phyloP scores from a whole-genome alignment of 441 rosid species.

The Biscutella laevigata region DNA sequence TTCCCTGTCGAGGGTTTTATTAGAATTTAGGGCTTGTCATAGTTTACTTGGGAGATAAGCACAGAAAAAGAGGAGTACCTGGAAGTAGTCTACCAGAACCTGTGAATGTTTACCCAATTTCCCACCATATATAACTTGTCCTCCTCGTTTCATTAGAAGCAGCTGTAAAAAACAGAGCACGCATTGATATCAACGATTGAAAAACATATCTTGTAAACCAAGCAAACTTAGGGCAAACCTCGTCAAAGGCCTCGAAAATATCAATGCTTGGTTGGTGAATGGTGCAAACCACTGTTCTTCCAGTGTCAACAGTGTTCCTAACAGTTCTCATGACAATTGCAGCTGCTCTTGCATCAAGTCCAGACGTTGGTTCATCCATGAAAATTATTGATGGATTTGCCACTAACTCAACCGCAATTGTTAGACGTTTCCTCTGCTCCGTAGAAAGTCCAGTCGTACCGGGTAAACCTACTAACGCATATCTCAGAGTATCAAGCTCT shows the following conservation, averaged over 20 bases:
- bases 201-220: background rate
- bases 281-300: constrained; percentile 91
- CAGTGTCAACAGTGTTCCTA: constrained; percentile 92
- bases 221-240: constrained; percentile 36
- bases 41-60: constrained; percentile 1
- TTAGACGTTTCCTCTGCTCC: constrained; percentile 84
- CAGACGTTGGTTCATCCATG: constrained; percentile 98
- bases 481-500: constrained; percentile 64
- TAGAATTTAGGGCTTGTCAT: background rate
- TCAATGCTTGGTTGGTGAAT: constrained; percentile 95
- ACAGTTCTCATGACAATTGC: constrained; percentile 97
- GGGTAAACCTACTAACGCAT: constrained; percentile 80
- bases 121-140: constrained; percentile 84
- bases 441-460: constrained; percentile 83
- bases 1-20: constrained; percentile 32
- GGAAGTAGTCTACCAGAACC: constrained; percentile 68
- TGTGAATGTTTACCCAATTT: constrained; percentile 64
- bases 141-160: constrained; percentile 95
- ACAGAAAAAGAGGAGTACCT: constrained; percentile 39
- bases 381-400: constrained; percentile 92
- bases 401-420: constrained; percentile 93
- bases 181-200: constrained; percentile 1
- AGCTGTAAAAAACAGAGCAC: constrained; percentile 38
- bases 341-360: constrained; percentile 96
- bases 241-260: constrained; percentile 91